Percentiles rank a stretch among this genome's conserved stretches.
phyloP scores from a whole-genome alignment of 768 basidiomycete genomes.

The Polyporus arcularius region DNA sequence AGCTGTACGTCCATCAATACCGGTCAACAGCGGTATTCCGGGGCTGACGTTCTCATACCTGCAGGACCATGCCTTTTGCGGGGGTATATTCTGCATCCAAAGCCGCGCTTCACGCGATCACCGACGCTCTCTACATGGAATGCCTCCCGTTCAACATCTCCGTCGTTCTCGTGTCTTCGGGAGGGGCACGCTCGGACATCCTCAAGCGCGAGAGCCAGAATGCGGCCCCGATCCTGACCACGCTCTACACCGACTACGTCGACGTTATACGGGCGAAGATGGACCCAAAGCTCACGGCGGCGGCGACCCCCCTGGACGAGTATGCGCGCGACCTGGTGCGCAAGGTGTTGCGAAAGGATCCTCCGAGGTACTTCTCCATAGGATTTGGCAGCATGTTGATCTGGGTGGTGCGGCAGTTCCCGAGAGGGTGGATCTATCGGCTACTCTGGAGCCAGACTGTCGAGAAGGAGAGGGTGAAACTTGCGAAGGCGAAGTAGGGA shows the following conservation, averaged over 20 bases:
- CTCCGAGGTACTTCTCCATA: conserved; percentile 12
- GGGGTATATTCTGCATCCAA: conserved; percentile 60
- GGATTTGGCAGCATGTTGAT: conserved; percentile 1
- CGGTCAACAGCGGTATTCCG: conserved; percentile 38
- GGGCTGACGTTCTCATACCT: background rate
- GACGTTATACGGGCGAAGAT: conserved; percentile 57
- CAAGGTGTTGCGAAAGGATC: conserved; percentile 2
- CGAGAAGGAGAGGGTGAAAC: background rate
- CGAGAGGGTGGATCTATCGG: background rate
- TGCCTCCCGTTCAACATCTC: conserved; percentile 69
- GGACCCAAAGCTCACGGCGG: conserved; percentile 45
- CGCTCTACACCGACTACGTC: conserved; percentile 55
- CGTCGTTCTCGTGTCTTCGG: conserved; percentile 71
- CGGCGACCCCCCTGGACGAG: conserved; percentile 17
- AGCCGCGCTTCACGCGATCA: conserved; percentile 59
- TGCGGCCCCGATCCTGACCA: conserved; percentile 43
- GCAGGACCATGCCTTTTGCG: conserved; percentile 71
- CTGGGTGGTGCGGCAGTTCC: background rate
- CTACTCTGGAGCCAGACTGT: background rate
- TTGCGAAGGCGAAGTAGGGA: too few species aligned
- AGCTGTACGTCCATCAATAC: conserved; percentile 47
- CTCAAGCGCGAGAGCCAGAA: conserved; percentile 45
- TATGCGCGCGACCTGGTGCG: conserved; percentile 18
- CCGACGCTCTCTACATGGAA: conserved; percentile 73
- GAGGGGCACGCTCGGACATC: conserved; percentile 66